Evolutionary conservation across 2,329 filamentous ascomycete genomes (phyloP), one percentile per base, ranked within the genome.

Genomic region (Cordyceps cateniannulata): DNA sequence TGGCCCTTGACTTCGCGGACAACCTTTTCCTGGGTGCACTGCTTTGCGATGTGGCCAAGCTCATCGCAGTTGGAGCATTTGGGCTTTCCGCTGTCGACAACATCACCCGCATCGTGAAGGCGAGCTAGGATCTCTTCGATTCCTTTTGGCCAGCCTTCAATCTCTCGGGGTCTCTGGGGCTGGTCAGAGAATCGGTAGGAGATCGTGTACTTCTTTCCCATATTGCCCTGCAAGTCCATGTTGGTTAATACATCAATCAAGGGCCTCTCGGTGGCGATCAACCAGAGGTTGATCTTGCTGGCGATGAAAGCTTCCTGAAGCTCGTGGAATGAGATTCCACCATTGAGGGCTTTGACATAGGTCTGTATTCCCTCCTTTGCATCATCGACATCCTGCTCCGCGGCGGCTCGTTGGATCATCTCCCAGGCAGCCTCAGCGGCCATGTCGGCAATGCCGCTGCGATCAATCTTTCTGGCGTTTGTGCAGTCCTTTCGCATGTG

Each of bases 151-250:
- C 86, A 91, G 1, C 75, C 70, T 1, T 82, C 77, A 22, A 77
- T 78, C 70, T 89, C 83, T 56, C 82, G 82, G 32, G 82, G 82
- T 3, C 85, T 82, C 22, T 75, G 71, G 0, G 87, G 82, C 65
- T 83, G 83, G 35, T 79, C 72, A 1, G 78, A 79, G 65, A 86
- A 85, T 53, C 87, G 83, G 68, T 86, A 85, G 0, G 82, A 83
- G 54, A 90, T 77, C 1, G 81, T 81, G 66, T 81, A 90, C 69
- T 85, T 85, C 71, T 85, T 85, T 61, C 81, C 81, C 22, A 87
- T 75, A 63, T 88, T 83, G 5, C 88, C 88, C 67, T 90, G 86
- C 1, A 90, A 75, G 64, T 90, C 86, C 83, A 90, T 88, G 72
- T 88, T 87, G 63, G 85, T 89, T 65, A 86, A 81, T 5, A 85